Base-by-base conservation (phyloP, 768 basidiomycete genomes). In the Kwoniella sp. region DNA sequence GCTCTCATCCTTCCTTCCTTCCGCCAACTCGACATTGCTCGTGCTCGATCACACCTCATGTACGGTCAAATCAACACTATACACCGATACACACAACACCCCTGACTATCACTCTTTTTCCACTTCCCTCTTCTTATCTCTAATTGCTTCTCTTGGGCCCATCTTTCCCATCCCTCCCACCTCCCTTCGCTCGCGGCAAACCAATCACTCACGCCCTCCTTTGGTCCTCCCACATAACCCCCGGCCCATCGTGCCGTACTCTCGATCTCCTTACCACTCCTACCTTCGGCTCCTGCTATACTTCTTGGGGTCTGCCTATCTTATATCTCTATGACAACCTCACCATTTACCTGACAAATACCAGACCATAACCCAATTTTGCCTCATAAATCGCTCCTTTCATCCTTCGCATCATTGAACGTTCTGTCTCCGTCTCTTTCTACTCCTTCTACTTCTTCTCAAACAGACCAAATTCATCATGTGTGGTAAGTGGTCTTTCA, bases 401-500 rank as follows among this genome's bases (percentile, higher is more conserved):
- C 47, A 44, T 44, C 40, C 40, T 44, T 44, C 3, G 10, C 40
- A 44, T 44, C 13, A 13, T 44, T 19, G 17, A 10, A 44, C 40
- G 17, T 44, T 44, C 40, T 44, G 7, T 44, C 17, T 44, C 17
- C 3, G 40, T 44, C 17, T 19, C 17, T 44, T 10, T 3, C 17
- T 15, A 44, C 17, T 15, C 17, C 17, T 10, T 44, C 8, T 3
- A 9, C 40, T 33, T 36, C 7, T 29, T 30, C 30, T 48, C n/a
- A n/a, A 13, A 61, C n/a, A n/a, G 9, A 61, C 27, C 30, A 46
- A 27, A 33, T 9, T 22, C 61, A 56, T 44, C 44, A 63, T 63
- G 61, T 63, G 61, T 63, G 61, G 61, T 63, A 51, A 63, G 61
- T 63, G 27, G 21, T 15, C 26, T 26, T 30, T 33, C 33, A 33